Evolutionary conservation across 129 eudicot species (phyloP).

Genomic region (Silybum marianum): DNA sequence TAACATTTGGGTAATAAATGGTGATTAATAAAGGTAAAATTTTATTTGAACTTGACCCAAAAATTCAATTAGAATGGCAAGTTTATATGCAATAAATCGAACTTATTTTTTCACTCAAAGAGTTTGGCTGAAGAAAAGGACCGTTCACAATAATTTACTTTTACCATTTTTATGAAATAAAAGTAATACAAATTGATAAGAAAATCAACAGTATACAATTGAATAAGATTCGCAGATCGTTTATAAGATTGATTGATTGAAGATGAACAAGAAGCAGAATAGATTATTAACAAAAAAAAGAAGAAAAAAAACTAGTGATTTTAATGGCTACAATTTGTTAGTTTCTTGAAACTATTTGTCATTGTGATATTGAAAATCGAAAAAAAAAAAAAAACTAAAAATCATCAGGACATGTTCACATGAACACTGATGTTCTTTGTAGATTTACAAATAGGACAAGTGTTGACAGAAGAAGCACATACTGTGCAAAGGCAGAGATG

Average conservation of each 20-base stretch:
- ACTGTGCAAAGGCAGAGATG: conserved; percentile 82
- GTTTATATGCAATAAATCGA: too few relatives aligned
- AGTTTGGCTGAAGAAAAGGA: background rate
- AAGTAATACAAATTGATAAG: too few relatives aligned
- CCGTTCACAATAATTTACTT: background rate
- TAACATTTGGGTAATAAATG: too few relatives aligned
- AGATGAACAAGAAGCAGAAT: background rate
- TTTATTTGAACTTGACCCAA: background rate
- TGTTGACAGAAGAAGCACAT: conserved; percentile 64
- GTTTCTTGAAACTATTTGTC: conserved; percentile 30
- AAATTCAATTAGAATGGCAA: background rate
- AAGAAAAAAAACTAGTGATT: background rate
- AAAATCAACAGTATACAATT: background rate
- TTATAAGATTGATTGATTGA: background rate
- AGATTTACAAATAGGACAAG: conserved; percentile 80
- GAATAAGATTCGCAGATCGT: background rate
- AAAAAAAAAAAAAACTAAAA: background rate
- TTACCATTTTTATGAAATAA: background rate
- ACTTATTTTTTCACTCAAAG: background rate
- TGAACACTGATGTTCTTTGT: conserved; percentile 74
- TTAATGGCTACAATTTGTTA: conserved; percentile 32
- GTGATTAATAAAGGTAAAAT: background rate
- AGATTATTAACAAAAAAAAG: conserved; percentile 9
- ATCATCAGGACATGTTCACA: conserved; percentile 57
- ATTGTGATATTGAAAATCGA: conserved; percentile 3